Conservation (phyloP, 352 stramenopile species). For the Pythium dissimile region DNA sequence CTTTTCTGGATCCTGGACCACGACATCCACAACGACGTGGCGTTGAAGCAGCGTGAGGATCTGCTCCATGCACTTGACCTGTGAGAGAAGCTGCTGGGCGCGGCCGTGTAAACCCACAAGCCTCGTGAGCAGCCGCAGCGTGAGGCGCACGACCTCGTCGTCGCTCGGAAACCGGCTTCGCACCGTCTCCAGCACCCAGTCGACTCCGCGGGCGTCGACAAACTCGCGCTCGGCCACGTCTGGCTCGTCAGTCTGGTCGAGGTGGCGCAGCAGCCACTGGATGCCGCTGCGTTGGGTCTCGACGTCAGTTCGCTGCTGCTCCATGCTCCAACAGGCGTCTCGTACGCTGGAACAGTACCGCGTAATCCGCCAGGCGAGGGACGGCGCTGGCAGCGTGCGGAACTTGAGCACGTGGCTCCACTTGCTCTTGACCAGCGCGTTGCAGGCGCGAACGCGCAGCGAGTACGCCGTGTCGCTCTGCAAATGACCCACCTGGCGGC, state of each 20-base stretch:
- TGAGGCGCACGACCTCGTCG: not conserved
- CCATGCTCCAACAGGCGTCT: constrained; percentile 45
- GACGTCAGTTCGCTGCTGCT: constrained; percentile 22
- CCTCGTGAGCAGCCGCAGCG: constrained; percentile 5
- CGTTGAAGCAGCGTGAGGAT: constrained; percentile 8
- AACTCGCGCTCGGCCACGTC: constrained; percentile 21
- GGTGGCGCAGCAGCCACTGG: constrained; percentile 49
- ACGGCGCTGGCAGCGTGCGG: constrained; percentile 44
- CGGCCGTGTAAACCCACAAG: not conserved
- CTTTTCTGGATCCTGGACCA: not conserved
- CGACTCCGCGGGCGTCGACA: constrained; percentile 5
- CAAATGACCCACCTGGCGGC: constrained; percentile 33
- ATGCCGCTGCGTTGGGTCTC: constrained; percentile 33
- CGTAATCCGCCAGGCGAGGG: constrained; percentile 50
- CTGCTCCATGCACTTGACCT: constrained; percentile 1
- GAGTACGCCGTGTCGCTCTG: constrained; percentile 39
- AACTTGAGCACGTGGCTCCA: constrained; percentile 53
- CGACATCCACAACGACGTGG: not conserved
- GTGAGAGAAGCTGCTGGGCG: constrained; percentile 9
- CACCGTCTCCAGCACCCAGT: constrained; percentile 6
- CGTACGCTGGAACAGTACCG: constrained; percentile 39
- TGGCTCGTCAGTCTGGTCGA: constrained; percentile 23
- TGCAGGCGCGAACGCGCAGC: constrained; percentile 45
- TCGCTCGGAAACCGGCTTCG: not conserved
- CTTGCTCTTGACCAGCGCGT: constrained; percentile 43